These are phyloP conservation scores for Elsinoe fawcettii DNA, from an alignment of 2,329 filamentous ascomycete genomes.

Conservation along the genomic window DNA sequence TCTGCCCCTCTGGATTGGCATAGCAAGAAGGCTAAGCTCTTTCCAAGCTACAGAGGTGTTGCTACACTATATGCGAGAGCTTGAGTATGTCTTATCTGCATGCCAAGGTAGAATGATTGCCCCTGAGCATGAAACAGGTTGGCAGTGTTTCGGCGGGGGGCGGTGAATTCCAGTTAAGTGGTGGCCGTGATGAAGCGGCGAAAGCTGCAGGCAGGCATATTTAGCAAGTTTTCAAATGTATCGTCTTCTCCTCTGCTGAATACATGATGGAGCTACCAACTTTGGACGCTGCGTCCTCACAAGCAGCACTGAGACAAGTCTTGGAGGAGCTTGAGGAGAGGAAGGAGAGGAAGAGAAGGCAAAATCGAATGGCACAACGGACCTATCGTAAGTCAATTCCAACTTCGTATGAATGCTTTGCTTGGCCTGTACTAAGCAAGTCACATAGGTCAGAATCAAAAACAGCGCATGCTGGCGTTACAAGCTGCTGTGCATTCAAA, in stretches of 20 bases:
- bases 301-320: neutral
- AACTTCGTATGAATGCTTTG: neutral
- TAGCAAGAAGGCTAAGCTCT: neutral
- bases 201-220: too few relatives aligned
- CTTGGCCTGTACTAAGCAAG: too few relatives aligned
- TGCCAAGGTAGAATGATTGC: neutral
- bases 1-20: too few relatives aligned
- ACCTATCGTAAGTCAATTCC: neutral
- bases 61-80: neutral
- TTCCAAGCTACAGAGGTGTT: neutral
- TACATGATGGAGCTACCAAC: neutral
- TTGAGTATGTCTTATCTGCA: neutral
- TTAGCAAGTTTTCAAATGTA: too few relatives aligned
- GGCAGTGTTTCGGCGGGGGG: neutral
- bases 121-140: neutral
- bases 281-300: neutral
- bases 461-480: neutral
- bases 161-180: neutral
- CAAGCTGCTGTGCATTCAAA: neutral
- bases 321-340: constrained; percentile 1
- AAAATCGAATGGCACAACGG: neutral
- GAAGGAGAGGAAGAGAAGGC: neutral
- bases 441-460: neutral
- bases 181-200: neutral
- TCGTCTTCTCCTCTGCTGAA: too few relatives aligned